Percentiles rank a stretch among this genome's conserved stretches.
phyloP scores from a whole-genome alignment of 2,329 filamentous ascomycete genomes.

The Emergomyces orientalis region DNA sequence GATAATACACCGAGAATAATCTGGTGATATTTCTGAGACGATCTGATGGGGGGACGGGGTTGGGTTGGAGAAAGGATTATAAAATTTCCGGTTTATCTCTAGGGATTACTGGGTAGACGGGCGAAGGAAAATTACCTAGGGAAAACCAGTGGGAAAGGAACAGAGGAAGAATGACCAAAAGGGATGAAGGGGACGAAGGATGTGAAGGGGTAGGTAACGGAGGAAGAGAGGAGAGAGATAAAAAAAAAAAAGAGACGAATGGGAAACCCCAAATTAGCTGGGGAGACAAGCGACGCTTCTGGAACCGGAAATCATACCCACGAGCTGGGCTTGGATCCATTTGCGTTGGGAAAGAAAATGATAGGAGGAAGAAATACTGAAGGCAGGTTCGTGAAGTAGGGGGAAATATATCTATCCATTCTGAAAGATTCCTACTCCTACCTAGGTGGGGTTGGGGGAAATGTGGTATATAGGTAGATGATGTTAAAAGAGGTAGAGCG shows the following conservation, averaged over 20 bases:
- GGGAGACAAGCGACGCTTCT: not conserved
- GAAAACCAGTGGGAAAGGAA: not conserved
- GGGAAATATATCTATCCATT: not conserved
- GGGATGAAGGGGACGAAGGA: not conserved
- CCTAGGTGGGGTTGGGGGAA: not conserved
- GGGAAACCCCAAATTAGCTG: not conserved
- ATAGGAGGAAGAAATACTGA: not conserved
- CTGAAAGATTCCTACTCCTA: not conserved
- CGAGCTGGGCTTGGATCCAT: not conserved
- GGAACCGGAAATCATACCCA: not conserved
- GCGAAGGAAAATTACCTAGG: not conserved
- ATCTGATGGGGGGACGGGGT: not conserved
- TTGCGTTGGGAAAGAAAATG: not conserved
- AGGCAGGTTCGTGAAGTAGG: not conserved
- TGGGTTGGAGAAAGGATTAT: not conserved
- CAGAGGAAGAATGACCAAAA: not conserved
- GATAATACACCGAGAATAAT: not conserved
- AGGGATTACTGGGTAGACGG: not conserved
- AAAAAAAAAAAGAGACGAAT: not conserved
- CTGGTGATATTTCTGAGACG: not conserved
- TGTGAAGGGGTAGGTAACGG: no score
- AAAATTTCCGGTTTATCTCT: not conserved
- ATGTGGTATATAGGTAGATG: not conserved
- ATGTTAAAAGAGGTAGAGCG: not conserved
- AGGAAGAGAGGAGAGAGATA: no score